phyloP scores from a whole-genome alignment of 306 rosid genomes.

The Quercus ilex region DNA sequence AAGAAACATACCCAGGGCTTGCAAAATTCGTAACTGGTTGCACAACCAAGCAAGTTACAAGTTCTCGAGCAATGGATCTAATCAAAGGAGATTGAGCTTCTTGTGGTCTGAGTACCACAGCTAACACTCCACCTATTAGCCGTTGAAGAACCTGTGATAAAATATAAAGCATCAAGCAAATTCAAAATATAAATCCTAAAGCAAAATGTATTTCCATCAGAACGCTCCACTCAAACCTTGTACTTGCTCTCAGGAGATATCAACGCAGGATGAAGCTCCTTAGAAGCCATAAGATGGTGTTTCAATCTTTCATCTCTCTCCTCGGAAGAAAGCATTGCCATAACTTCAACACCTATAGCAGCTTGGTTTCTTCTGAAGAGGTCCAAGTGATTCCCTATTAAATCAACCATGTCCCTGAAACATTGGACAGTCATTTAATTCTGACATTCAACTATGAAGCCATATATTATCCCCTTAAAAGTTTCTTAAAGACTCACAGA shows the following conservation, averaged over 20 bases:
- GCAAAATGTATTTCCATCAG: constrained; percentile 28
- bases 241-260: constrained; percentile 98
- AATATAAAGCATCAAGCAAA: constrained; percentile 30
- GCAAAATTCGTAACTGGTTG: constrained; percentile 90
- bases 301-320: constrained; percentile 96
- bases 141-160: constrained; percentile 72
- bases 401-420: constrained; percentile 82
- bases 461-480: constrained; percentile 4
- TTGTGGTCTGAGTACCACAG: constrained; percentile 67
- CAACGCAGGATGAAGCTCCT: constrained; percentile 97
- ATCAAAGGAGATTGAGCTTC: constrained; percentile 88
- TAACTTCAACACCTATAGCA: constrained; percentile 79
- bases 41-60: constrained; percentile 81
- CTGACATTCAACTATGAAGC: neutral
- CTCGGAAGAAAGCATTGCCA: constrained; percentile 88
- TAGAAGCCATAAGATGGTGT: constrained; percentile 73
- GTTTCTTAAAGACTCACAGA: constrained; percentile 13
- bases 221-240: constrained; percentile 98
- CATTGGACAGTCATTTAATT: constrained; percentile 8
- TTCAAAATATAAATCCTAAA: constrained; percentile 25
- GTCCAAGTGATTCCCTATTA: constrained; percentile 83
- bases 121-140: constrained; percentile 80
- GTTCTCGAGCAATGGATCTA: constrained; percentile 83
- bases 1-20: constrained; percentile 84
- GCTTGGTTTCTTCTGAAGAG: constrained; percentile 97